A percentile compares a stretch with the other conserved stretches of the same genome.
These are phyloP conservation scores for Corallochytrium limacisporum DNA, from an alignment of 78 protist genomes.

Conservation along the genomic window DNA sequence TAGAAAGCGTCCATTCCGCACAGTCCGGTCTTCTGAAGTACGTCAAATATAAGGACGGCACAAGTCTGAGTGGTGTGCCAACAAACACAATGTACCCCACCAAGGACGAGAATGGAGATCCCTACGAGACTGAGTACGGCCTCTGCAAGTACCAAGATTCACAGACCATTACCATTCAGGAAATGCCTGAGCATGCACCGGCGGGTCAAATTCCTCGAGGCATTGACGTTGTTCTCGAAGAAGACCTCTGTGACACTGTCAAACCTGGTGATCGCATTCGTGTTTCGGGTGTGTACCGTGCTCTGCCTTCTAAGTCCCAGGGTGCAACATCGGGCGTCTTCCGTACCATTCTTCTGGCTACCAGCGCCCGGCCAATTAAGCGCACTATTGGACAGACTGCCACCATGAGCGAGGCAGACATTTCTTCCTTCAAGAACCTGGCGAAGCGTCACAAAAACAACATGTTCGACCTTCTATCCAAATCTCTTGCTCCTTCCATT, in stretches of 20 bases:
- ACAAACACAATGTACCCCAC: neutral
- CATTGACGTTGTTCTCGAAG: conserved; percentile 62
- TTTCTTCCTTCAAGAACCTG: conserved; percentile 47
- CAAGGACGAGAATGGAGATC: conserved; percentile 70
- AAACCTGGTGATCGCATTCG: conserved; percentile 91
- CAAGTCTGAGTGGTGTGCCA: neutral
- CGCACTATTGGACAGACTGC: conserved; percentile 44
- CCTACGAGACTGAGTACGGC: conserved; percentile 89
- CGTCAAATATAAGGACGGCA: neutral
- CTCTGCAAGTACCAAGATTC: conserved; percentile 72
- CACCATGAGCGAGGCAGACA: conserved; percentile 11
- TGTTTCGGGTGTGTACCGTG: conserved; percentile 53
- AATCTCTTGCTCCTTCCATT: conserved; percentile 93
- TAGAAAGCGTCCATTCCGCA: neutral
- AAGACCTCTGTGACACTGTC: conserved; percentile 80
- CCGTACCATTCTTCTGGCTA: neutral
- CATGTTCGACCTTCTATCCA: conserved; percentile 41
- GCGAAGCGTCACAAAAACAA: conserved; percentile 4
- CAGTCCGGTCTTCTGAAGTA: neutral
- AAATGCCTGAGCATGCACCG: conserved; percentile 97
- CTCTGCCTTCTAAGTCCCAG: conserved; percentile 15
- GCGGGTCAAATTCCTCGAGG: conserved; percentile 97
- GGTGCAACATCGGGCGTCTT: conserved; percentile 6
- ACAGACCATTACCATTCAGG: conserved; percentile 74
- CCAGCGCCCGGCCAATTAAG: too few species aligned